A percentile compares a stretch with the other conserved stretches of the same genome.
phyloP scores from a whole-genome alignment of 2,329 filamentous ascomycete species.

The Neofusicoccum umdonicola region DNA sequence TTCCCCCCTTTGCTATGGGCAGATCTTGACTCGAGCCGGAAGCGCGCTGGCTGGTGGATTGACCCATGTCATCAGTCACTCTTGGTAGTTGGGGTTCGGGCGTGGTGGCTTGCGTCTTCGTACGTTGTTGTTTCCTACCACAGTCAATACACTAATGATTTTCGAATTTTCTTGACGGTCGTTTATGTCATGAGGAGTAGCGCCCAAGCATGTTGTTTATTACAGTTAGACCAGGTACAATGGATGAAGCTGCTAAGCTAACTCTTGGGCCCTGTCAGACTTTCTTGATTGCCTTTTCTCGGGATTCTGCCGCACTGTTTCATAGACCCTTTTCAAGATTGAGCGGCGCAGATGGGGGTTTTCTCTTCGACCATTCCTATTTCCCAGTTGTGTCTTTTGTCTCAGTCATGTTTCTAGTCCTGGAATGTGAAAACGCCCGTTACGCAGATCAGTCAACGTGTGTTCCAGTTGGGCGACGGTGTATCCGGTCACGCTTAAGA shows the following conservation, averaged over 20 bases:
- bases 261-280: background rate
- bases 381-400: background rate
- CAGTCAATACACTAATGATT: constrained; percentile 19
- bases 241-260: constrained; percentile 13
- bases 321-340: background rate
- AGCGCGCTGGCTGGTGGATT: background rate
- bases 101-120: constrained; percentile 18
- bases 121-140: constrained; percentile 17
- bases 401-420: background rate
- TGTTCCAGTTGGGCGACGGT: background rate
- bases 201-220: constrained; percentile 13
- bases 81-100: constrained; percentile 18
- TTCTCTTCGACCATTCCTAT: background rate
- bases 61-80: constrained; percentile 7
- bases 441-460: background rate
- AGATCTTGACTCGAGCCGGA: constrained; percentile 5
- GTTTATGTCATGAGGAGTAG: constrained; percentile 15
- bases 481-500: background rate
- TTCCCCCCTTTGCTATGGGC: constrained; percentile 17
- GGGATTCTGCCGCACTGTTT: too few species aligned
- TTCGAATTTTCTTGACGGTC: constrained; percentile 16
- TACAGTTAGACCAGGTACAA: constrained; percentile 16
- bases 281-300: background rate
- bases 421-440: constrained; percentile 4
- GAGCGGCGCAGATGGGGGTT: background rate